Base-by-base conservation (phyloP, 2,329 filamentous ascomycete species). In the Arthroderma sp. region DNA sequence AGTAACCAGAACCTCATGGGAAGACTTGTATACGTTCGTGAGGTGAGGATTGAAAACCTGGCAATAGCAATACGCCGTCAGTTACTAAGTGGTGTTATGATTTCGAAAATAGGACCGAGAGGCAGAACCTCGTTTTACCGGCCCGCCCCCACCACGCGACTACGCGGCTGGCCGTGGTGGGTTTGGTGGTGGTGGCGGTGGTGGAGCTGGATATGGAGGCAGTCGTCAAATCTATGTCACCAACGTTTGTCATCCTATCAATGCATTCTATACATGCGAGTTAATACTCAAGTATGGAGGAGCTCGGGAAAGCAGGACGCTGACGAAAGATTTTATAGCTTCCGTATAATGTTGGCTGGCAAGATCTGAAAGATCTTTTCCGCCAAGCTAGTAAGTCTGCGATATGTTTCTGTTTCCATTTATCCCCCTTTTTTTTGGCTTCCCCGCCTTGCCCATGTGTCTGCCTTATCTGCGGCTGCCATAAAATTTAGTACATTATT, bases 1-100 rank as follows among this genome's bases (percentile, higher is more conserved):
- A 95, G 88, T 78, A 98, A 98, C 73, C 89, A 95, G 70, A 95
- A 93, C 66, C 75, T 98, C 50, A 96, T 96, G 89, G 91, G 91
- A 49, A 82, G 91, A 67, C 83, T 98, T 58, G 87, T 98, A 64
- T 98, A 98, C 66, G 91, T 98, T 65, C 84, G 91, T 69, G 91
- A 98, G 77, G 88, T 93, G 75, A 50, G 62, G 36, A 46, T 36
- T 27, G 9, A 11, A 9, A 4, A 27, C 22, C 6, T 7, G 22
- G 11, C 29, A 40, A 15, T 38, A 10, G 1, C 4, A 28, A 39
- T 8, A 33, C 29, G 39, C 15, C 36, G 9, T 29, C 10, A n/a
- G 32, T 45, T 30, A 49, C 34, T 47, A 22, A 53, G 40, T 47
- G 29, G 11, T 30, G 31, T 37, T 48, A n/a, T 5, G 5, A 27